A percentile compares a stretch with the other conserved stretches of the same genome.
phyloP scores from a whole-genome alignment of 805 yeast genomes.

The Yamadazyma tumulicola region DNA sequence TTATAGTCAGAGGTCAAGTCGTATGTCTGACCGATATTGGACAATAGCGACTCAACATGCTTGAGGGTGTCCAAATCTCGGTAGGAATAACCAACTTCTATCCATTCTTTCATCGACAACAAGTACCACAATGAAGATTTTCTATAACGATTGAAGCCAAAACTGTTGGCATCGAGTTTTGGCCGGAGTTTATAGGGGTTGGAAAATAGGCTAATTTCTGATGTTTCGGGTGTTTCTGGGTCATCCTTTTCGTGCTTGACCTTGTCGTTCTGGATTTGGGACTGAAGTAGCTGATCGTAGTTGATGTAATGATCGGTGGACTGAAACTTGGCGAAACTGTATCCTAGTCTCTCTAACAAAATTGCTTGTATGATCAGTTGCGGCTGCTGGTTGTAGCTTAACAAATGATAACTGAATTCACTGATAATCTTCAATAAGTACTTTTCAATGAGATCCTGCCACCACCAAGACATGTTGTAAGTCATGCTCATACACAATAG shows the following conservation, averaged over 20 bases:
- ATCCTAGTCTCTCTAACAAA: slow-evolving; percentile 41
- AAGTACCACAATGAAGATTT: slow-evolving; percentile 77
- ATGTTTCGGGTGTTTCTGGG: slow-evolving; percentile 18
- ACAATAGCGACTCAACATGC: slow-evolving; percentile 25
- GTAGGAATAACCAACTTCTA: too few relatives aligned
- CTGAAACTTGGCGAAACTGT: slow-evolving; percentile 45
- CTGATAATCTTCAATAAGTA: slow-evolving; percentile 45
- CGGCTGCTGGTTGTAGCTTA: slow-evolving; percentile 39
- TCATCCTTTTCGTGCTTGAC: not conserved
- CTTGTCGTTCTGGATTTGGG: not conserved
- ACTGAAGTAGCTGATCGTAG: slow-evolving; percentile 5
- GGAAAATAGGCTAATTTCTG: slow-evolving; percentile 30
- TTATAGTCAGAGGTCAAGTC: slow-evolving; percentile 11
- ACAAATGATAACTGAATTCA: slow-evolving; percentile 42
- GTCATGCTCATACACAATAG: slow-evolving; percentile 46
- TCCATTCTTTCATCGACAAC: slow-evolving; percentile 72
- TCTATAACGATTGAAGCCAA: slow-evolving; percentile 58
- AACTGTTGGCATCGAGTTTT: slow-evolving; percentile 37
- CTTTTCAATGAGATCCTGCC: slow-evolving; percentile 42
- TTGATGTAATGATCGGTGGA: slow-evolving; percentile 11
- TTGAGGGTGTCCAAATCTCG: slow-evolving; percentile 20
- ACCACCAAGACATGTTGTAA: slow-evolving; percentile 42
- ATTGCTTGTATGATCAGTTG: slow-evolving; percentile 43
- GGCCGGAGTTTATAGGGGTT: slow-evolving; percentile 34
- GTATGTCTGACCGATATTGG: slow-evolving; percentile 24